Base-by-base conservation (phyloP, 1,284 basidiomycete species). In the Ustilago loliicola region DNA sequence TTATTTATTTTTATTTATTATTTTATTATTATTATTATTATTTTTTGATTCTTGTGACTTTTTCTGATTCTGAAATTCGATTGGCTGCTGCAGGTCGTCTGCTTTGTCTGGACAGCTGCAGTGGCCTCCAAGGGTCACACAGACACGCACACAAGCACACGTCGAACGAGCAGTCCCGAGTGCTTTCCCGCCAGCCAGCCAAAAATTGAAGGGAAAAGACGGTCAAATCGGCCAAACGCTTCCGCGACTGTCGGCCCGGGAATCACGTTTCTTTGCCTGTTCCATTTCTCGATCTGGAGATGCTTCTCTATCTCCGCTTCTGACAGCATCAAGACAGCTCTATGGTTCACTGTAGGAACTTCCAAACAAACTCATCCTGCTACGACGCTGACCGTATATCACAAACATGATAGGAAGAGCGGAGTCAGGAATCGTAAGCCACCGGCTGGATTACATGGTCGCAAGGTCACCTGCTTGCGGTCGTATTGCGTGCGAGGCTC, bases 31-130 rank as follows among this genome's bases (percentile, higher is more conserved):
- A n/a, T n/a, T n/a, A n/a, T n/a, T n/a, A n/a, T n/a, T n/a, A n/a
- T 42, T 61, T 59, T 69, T 62, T 63, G 58, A 62, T 53, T 55
- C 61, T 61, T 36, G 38, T 34, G 51, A 32, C 47, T 48, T 23
- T 32, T 25, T 54, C 38, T 45, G 52, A 34, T 40, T 42, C 40
- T 40, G 40, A 36, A 27, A 48, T 62, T 61, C 58, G 60, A 62
- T 68, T 62, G 66, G 66, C n/a, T 27, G 40, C 52, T 36, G 42
- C 42, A 45, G 42, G 42, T 45, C 42, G 42, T 45, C 42, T 45
- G 42, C 30, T 51, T n/a, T 50, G 21, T 21, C 54, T 25, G 15
- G 53, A 54, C 42, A 30, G 50, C 56, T 25, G 59, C 54, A 45
- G 51, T 38, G 42, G 48, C 48, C 29, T 42, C 51, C 61, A 52